These are phyloP conservation scores for Penstemon eatonii DNA, from an alignment of 257 asterid genomes.

Conservation along the genomic window DNA sequence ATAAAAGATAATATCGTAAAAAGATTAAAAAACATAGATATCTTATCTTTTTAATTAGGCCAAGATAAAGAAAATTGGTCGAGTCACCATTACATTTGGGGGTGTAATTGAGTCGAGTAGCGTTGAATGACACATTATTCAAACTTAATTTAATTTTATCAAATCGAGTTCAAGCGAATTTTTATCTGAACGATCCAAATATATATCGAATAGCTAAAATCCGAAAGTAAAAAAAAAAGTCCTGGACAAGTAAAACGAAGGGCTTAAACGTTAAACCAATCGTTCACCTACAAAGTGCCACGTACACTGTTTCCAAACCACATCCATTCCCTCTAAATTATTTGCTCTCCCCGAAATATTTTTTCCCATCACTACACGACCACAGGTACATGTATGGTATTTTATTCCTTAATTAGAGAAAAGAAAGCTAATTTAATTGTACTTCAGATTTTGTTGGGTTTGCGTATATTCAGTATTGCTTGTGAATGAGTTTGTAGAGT, in stretches of 20 bases:
- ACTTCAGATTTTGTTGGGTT: conserved; percentile 14
- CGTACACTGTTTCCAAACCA: conserved; percentile 52
- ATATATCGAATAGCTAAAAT: too few relatives aligned
- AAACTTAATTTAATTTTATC: too few relatives aligned
- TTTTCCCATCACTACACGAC: not conserved
- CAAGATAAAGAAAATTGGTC: too few relatives aligned
- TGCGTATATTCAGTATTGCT: not conserved
- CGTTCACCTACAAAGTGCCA: conserved; percentile 45
- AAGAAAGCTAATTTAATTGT: not conserved
- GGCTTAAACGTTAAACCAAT: conserved; percentile 17
- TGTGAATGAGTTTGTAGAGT: conserved; percentile 19
- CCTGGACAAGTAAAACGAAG: conserved; percentile 5
- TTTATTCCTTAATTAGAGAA: not conserved
- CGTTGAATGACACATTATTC: too few relatives aligned
- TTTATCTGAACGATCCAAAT: too few relatives aligned
- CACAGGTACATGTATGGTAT: conserved; percentile 33
- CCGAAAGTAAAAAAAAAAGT: too few relatives aligned
- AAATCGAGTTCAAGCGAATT: too few relatives aligned
- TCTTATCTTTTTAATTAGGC: too few relatives aligned
- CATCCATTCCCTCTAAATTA: conserved; percentile 64
- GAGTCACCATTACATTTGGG: too few relatives aligned
- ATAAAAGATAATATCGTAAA: too few relatives aligned
- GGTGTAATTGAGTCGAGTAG: too few relatives aligned
- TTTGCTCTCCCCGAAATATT: conserved; percentile 16
- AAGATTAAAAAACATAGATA: too few relatives aligned